phyloP scores from a whole-genome alignment of 257 asterid genomes.

The Solanum sitiens region DNA sequence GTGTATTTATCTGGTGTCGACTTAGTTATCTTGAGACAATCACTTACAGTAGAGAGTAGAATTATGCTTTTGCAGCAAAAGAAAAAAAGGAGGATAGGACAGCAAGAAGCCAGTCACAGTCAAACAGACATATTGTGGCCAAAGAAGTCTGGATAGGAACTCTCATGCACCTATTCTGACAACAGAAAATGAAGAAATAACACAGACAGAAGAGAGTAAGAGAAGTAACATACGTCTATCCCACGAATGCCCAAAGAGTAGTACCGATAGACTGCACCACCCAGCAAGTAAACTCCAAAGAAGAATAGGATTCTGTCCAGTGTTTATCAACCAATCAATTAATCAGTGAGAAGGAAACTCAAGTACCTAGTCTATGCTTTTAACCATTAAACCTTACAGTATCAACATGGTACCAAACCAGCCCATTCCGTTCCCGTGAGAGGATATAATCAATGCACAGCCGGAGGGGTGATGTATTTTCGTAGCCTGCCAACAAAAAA shows the following conservation, averaged over 20 bases:
- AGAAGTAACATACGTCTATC: slow-evolving; percentile 59
- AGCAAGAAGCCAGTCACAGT: neutral
- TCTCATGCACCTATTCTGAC: neutral
- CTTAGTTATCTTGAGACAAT: neutral
- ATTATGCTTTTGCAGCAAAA: neutral
- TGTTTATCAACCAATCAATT: neutral
- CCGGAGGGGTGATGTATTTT: slow-evolving; percentile 87
- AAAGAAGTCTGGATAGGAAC: neutral
- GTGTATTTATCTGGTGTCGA: neutral
- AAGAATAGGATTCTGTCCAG: slow-evolving; percentile 58
- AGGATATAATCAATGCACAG: slow-evolving; percentile 64
- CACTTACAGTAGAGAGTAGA: neutral
- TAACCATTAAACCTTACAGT: slow-evolving; percentile 30
- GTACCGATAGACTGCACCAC: slow-evolving; percentile 70
- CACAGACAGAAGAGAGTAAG: neutral
- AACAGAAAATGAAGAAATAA: neutral
- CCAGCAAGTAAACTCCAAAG: slow-evolving; percentile 70
- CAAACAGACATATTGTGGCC: neutral
- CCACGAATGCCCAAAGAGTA: slow-evolving; percentile 75
- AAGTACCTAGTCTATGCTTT: neutral
- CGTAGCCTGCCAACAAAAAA: slow-evolving; percentile 39
- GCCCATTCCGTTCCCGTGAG: slow-evolving; percentile 58
- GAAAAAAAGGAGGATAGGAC: neutral
- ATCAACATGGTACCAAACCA: slow-evolving; percentile 68
- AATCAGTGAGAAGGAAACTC: neutral